A percentile compares a stretch with the other conserved stretches of the same genome.
phyloP scores from a whole-genome alignment of 768 basidiomycete species.

The Tylopilus plumbeoviolaceoides region DNA sequence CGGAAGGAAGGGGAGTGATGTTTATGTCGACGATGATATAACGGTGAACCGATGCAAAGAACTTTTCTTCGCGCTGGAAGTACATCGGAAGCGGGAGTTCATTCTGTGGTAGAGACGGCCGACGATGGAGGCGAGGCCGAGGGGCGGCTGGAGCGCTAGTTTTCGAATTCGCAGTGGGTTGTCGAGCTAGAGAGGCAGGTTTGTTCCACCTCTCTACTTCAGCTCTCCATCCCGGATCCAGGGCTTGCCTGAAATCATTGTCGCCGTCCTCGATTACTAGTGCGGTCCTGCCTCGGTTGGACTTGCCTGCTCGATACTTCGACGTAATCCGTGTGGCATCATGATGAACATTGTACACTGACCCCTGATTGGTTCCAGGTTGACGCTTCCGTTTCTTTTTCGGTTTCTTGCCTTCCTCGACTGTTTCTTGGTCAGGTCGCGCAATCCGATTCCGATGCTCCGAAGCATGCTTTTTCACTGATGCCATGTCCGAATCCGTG shows the following conservation, averaged over 20 bases:
- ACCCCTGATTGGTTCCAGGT: conserved; percentile 25
- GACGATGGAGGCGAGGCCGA: conserved; percentile 16
- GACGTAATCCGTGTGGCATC: conserved; percentile 36
- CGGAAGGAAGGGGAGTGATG: conserved; percentile 46
- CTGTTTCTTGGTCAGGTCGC: conserved; percentile 4
- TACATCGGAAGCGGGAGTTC: conserved; percentile 14
- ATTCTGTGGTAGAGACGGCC: conserved; percentile 8
- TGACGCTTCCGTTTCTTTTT: conserved; percentile 28
- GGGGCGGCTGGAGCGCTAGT: background rate
- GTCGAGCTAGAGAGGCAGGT: conserved; percentile 14
- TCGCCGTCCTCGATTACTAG: conserved; percentile 45
- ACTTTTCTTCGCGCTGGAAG: conserved; percentile 12
- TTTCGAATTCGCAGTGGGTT: conserved; percentile 2
- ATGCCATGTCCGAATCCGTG: conserved; percentile 1
- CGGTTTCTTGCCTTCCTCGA: conserved; percentile 5
- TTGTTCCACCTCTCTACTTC: conserved; percentile 32
- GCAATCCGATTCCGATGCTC: conserved; percentile 9
- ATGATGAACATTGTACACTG: conserved; percentile 38
- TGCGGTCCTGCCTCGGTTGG: conserved; percentile 14
- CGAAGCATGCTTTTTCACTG: conserved; percentile 6
- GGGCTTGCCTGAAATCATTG: conserved; percentile 37
- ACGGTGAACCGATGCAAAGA: conserved; percentile 4
- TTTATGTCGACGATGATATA: conserved; percentile 46
- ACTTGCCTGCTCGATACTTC: conserved; percentile 14
- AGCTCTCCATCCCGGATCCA: conserved; percentile 37